A percentile compares a stretch with the other conserved stretches of the same genome.
Conservation (phyloP, 305 asterid genomes). For the Solanum hybrid region DNA sequence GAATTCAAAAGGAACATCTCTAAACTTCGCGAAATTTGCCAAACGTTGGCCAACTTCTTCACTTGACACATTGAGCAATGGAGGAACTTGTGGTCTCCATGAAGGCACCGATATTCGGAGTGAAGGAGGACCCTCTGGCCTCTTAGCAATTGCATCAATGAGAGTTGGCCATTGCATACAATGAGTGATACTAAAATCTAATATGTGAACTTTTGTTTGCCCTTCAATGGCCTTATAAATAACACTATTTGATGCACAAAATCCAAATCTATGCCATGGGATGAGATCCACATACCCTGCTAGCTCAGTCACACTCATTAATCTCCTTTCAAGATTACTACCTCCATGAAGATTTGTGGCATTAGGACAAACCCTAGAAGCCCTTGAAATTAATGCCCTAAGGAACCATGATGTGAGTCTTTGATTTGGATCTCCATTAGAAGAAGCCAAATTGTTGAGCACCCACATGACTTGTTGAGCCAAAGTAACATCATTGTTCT, state of each 20-base stretch:
- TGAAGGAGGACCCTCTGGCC: conserved; percentile 30
- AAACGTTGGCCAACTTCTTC: conserved; percentile 55
- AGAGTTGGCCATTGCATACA: conserved; percentile 90
- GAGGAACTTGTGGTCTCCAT: conserved; percentile 54
- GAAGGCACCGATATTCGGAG: conserved; percentile 46
- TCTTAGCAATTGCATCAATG: conserved; percentile 45
- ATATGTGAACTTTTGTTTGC: conserved; percentile 31
- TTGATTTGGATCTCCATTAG: conserved; percentile 64
- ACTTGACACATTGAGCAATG: conserved; percentile 37
- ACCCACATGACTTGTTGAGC: conserved; percentile 95
- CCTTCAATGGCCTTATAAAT: conserved; percentile 39
- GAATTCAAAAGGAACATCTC: conserved; percentile 59
- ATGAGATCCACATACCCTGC: conserved; percentile 72
- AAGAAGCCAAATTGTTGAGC: conserved; percentile 68
- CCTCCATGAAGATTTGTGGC: conserved; percentile 4
- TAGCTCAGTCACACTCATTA: conserved; percentile 61
- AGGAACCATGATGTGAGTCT: conserved; percentile 59
- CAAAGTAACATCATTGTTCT: conserved; percentile 57
- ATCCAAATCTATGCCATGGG: conserved; percentile 81
- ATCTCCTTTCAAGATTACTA: conserved; percentile 13
- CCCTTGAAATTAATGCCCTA: conserved; percentile 47
- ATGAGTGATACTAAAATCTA: conserved; percentile 62
- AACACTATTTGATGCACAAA: conserved; percentile 51
- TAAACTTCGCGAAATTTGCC: conserved; percentile 47
- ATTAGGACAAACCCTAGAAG: conserved; percentile 45